A percentile compares a stretch with the other conserved stretches of the same genome.
These are phyloP conservation scores for Fusarium ramigenum DNA, from an alignment of 2,329 filamentous ascomycete species.

Conservation along the genomic window DNA sequence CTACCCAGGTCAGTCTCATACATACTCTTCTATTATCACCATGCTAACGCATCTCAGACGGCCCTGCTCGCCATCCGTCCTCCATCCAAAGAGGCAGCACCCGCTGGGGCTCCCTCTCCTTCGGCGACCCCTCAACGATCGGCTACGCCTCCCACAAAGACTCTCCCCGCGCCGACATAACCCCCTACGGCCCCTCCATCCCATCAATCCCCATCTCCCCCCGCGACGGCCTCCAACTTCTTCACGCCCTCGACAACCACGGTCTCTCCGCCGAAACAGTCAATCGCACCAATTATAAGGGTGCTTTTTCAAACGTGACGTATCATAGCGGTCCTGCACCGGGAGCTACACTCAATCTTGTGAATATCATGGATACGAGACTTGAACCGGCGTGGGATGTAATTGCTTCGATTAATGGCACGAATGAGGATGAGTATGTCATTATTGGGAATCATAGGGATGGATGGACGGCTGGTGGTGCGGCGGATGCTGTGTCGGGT, in stretches of 20 bases:
- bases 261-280: constrained; percentile 9
- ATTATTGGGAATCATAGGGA: constrained; percentile 63
- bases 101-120: constrained; percentile 30
- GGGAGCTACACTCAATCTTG: background rate
- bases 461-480: constrained; percentile 63
- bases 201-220: constrained; percentile 29
- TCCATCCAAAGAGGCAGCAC: constrained; percentile 33
- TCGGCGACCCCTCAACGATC: constrained; percentile 32
- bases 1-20: constrained; percentile 2
- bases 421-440: constrained; percentile 53
- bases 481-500: constrained; percentile 62
- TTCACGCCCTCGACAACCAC: constrained; percentile 11
- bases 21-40: rapidly evolving
- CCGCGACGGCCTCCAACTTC: constrained; percentile 14
- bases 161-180: constrained; percentile 23
- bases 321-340: constrained; percentile 27
- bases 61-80: constrained; percentile 29
- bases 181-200: constrained; percentile 20
- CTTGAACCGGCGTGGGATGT: constrained; percentile 43
- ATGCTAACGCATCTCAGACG: background rate
- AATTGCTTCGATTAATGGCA: constrained; percentile 54
- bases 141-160: constrained; percentile 34
- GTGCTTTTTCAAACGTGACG: constrained; percentile 21
- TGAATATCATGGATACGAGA: constrained; percentile 29
- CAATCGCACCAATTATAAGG: constrained; percentile 26